Conservation (phyloP, 2,329 filamentous ascomycete species). For the Balansia obtecta region DNA sequence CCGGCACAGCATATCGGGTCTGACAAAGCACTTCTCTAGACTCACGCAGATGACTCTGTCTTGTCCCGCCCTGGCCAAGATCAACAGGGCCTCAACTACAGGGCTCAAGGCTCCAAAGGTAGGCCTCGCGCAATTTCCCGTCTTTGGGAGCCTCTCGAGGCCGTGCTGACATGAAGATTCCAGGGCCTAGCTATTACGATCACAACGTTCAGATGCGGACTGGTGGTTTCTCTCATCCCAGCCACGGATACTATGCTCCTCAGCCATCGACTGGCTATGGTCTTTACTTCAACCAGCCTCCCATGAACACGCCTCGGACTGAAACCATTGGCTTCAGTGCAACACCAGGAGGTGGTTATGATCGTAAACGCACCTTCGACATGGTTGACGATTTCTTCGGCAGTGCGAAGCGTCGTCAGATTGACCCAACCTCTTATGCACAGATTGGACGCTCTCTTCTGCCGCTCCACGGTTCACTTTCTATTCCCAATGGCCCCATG, state of each 20-base stretch:
- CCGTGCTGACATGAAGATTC: conserved; percentile 13
- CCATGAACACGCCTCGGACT: conserved; percentile 36
- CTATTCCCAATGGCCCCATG: conserved; percentile 41
- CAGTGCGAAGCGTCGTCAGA: conserved; percentile 79
- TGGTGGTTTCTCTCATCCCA: conserved; percentile 43
- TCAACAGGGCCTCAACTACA: conserved; percentile 42
- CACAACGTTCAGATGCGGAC: conserved; percentile 52
- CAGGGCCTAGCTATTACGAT: conserved; percentile 50
- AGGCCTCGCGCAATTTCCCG: conserved; percentile 17
- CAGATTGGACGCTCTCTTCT: conserved; percentile 84
- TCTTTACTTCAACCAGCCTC: conserved; percentile 65
- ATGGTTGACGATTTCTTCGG: conserved; percentile 90
- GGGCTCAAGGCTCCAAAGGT: conserved; percentile 41
- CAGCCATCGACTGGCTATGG: conserved; percentile 48
- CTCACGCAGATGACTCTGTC: conserved; percentile 90
- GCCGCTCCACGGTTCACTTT: conserved; percentile 62
- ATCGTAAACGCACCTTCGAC: conserved; percentile 75
- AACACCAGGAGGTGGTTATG: conserved; percentile 41
- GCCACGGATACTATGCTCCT: conserved; percentile 46
- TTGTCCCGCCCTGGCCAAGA: conserved; percentile 42
- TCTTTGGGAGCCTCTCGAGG: not conserved
- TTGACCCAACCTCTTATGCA: conserved; percentile 80
- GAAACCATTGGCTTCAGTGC: conserved; percentile 54
- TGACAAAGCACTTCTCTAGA: conserved; percentile 29
- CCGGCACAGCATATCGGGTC: not conserved